phyloP scores from a whole-genome alignment of 1,284 basidiomycete species.

The Phellopilus nigrolimitatus region DNA sequence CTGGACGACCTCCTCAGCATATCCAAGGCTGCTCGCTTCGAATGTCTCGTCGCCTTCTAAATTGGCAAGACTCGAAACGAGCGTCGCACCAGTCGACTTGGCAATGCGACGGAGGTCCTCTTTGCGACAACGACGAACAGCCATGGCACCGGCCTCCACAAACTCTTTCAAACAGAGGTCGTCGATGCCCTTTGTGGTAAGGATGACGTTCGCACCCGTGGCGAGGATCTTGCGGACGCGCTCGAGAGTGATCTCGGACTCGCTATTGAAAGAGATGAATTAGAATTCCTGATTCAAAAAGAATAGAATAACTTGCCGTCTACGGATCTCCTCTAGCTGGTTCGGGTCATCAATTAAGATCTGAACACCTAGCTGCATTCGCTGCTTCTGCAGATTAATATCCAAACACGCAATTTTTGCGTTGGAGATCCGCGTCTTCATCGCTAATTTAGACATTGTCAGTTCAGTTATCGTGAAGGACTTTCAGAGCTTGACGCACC shows the following conservation, averaged over 20 bases:
- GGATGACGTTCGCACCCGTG: constrained; percentile 93
- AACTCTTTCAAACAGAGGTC: constrained; percentile 99
- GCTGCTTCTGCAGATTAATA: constrained; percentile 95
- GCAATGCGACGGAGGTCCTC: constrained; percentile 97
- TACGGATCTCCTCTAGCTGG: constrained; percentile 95
- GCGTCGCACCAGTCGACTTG: constrained; percentile 92
- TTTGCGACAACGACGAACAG: constrained; percentile 95
- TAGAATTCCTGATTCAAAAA: background rate
- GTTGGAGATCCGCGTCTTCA: constrained; percentile 92
- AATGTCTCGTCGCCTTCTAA: constrained; percentile 98
- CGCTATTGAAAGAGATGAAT: constrained; percentile 43
- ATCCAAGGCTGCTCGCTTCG: constrained; percentile 85
- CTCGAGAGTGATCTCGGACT: constrained; percentile 95
- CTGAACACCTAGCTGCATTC: constrained; percentile 98
- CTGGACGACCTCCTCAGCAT: constrained; percentile 94
- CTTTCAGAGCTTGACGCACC: constrained; percentile 55
- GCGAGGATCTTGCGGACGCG: constrained; percentile 95
- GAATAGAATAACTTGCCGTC: constrained; percentile 50
- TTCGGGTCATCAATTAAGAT: constrained; percentile 97
- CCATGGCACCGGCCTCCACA: constrained; percentile 98
- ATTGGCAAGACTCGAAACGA: constrained; percentile 92
- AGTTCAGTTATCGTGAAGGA: background rate
- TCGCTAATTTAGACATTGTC: constrained; percentile 52
- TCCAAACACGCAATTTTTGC: constrained; percentile 99
- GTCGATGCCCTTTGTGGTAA: constrained; percentile 99